Evolutionary conservation across 257 asterid genomes (phyloP), one percentile per base, ranked within the genome.

Genomic region (Primulina tabacum): DNA sequence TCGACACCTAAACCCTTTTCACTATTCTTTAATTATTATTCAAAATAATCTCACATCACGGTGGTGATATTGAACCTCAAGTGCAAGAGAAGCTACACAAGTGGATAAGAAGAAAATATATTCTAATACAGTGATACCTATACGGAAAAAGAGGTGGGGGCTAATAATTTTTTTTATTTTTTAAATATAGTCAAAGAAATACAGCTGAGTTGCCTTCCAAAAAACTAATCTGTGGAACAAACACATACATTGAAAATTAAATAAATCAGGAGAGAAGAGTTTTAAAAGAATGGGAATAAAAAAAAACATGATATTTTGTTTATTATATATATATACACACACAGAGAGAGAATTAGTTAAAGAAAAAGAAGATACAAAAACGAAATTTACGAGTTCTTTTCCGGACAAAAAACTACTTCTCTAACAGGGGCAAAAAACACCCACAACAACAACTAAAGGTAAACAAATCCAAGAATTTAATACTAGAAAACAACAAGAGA

Each of bases 41-140:
- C 18, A 65, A 37, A 40, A 69, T 43, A 18, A 10, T 52, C 28
- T 2, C 10, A 65, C 65, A 62, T 35, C 9, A 61, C 11, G 3
- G 30, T 28, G 30, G 30, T 28, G 30, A 28, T 2, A 28, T 28
- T 0, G 30, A 28, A 28, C 30, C 30, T 28, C 30, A 28, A 2
- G 24, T 28, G 61, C 17, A 29, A 68, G 26, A 55, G 26, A 76
- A 71, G 30, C 29, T 52, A 57, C 35, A 38, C 12, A n/a, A 32
- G 70, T 75, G 56, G 83, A 76, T 76, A 79, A 79, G 80, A 71
- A 47, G 64, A 64, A 61, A 40, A 43, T 33, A 33, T 8, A 33
- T 33, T 6, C 37, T 4, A 33, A 8, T 8, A 10, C 83, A 73
- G 60, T 67, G 34, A 57, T 34, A 34, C 56, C 38, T 40, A 32